phyloP scores from a whole-genome alignment of 108 stramenopile genomes.

The Fistulifera solaris region DNA sequence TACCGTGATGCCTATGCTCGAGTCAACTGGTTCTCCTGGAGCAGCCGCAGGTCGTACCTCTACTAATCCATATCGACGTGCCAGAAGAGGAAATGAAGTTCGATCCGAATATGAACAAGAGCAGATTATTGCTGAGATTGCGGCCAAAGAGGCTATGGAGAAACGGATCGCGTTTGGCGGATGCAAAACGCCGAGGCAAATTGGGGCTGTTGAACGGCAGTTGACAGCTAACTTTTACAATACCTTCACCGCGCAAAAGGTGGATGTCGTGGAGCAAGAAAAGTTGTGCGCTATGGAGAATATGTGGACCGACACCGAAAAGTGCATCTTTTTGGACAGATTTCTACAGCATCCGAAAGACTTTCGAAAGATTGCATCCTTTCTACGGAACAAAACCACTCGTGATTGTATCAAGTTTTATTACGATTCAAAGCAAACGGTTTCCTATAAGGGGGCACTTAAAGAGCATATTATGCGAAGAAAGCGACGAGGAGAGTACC shows the following conservation, averaged over 20 bases:
- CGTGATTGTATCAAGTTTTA: constrained; percentile 90
- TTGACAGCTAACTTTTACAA: constrained; percentile 52
- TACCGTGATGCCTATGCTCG: constrained; percentile 10
- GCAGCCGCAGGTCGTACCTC: constrained; percentile 18
- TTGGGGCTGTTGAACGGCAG: constrained; percentile 42
- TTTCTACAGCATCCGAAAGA: constrained; percentile 97
- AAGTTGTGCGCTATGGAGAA: constrained; percentile 29
- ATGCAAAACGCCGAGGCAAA: constrained; percentile 58
- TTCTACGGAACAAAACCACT: constrained; percentile 80
- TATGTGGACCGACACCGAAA: constrained; percentile 96
- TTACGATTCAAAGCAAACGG: constrained; percentile 86
- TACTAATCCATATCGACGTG: constrained; percentile 76
- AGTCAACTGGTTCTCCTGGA: constrained; percentile 12
- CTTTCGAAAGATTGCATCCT: constrained; percentile 90
- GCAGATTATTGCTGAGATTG: constrained; percentile 81
- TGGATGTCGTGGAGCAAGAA: constrained; percentile 48
- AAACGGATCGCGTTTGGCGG: constrained; percentile 73
- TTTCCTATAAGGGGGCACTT: constrained; percentile 76
- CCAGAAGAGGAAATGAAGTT: constrained; percentile 63
- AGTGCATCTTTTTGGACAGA: constrained; percentile 93
- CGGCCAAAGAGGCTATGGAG: constrained; percentile 82
- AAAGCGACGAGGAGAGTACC: constrained; percentile 59
- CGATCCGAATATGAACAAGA: constrained; percentile 84
- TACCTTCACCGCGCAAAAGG: constrained; percentile 42
- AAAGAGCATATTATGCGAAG: constrained; percentile 75